Evolutionary conservation across 2,329 filamentous ascomycete genomes (phyloP).

Genomic region (Sporothrix inflata): DNA sequence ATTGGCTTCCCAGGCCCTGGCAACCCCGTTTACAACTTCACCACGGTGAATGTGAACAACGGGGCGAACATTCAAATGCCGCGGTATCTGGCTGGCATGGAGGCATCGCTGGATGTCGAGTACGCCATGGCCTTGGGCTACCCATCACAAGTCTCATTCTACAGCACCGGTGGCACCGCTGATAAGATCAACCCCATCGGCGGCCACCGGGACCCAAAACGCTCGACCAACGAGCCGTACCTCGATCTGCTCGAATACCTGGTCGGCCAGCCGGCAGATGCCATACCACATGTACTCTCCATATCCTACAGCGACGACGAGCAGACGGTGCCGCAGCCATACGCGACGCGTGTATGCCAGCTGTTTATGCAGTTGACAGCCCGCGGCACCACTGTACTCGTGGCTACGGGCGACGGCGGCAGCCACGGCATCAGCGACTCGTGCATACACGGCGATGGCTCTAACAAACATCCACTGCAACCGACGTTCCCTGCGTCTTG

Average conservation of each 20-base stretch:
- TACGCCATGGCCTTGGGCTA: slow-evolving; percentile 52
- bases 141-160: slow-evolving; percentile 51
- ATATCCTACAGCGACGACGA: slow-evolving; percentile 64
- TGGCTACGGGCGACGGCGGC: slow-evolving; percentile 56
- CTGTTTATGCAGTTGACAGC: slow-evolving; percentile 57
- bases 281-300: slow-evolving; percentile 59
- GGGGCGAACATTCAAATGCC: slow-evolving; percentile 49
- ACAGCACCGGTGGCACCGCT: slow-evolving; percentile 51
- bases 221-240: slow-evolving; percentile 58
- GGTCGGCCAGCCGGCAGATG: slow-evolving; percentile 47
- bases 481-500: slow-evolving; percentile 68
- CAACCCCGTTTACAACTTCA: slow-evolving; percentile 35
- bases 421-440: slow-evolving; percentile 51
- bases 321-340: slow-evolving; percentile 54
- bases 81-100: slow-evolving; percentile 43
- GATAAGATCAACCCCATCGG: slow-evolving; percentile 47
- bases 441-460: slow-evolving; percentile 64
- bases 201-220: slow-evolving; percentile 33
- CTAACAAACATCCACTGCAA: slow-evolving; percentile 57
- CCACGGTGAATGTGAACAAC: slow-evolving; percentile 49
- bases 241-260: slow-evolving; percentile 57
- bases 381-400: slow-evolving; percentile 56
- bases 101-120: slow-evolving; percentile 54
- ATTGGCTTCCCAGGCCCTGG: slow-evolving; percentile 21
- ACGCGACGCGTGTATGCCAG: slow-evolving; percentile 57